Evolutionary conservation across 345 rosid species (phyloP).

Genomic region (Angophora floribunda): DNA sequence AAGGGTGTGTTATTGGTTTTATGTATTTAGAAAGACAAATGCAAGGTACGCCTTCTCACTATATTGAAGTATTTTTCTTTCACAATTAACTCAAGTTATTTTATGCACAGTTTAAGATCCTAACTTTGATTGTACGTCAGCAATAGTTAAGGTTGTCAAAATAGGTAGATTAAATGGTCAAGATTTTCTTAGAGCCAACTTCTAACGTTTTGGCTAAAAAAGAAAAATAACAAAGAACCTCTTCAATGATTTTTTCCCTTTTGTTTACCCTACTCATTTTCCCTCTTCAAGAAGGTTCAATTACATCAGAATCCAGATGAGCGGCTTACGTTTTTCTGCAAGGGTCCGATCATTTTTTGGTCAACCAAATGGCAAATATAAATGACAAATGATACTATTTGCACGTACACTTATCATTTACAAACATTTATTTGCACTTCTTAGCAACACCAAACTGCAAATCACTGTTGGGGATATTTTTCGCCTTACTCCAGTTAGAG

Average conservation of each 20-base stretch:
- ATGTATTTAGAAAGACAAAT: not conserved
- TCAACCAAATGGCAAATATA: not conserved
- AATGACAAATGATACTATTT: not conserved
- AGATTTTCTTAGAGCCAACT: not conserved
- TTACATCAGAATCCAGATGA: not conserved
- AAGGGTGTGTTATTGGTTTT: not conserved
- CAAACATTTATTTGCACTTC: not conserved
- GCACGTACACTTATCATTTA: not conserved
- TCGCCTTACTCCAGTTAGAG: not conserved
- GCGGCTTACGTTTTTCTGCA: not conserved
- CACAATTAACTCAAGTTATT: not conserved
- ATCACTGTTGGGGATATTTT: not conserved
- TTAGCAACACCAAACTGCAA: not conserved
- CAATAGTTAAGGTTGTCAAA: not conserved
- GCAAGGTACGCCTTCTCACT: not conserved
- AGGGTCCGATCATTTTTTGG: not conserved
- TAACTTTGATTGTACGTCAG: not conserved
- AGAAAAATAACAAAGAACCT: not conserved
- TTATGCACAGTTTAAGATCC: not conserved
- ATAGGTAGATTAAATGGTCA: not conserved
- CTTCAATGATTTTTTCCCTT: not conserved
- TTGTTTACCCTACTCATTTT: not conserved
- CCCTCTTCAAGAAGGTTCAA: not conserved
- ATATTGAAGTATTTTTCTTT: not conserved
- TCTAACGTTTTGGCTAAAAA: not conserved